Conservation (phyloP, 2,329 filamentous ascomycete species). For the Ophiostoma piceae region DNA sequence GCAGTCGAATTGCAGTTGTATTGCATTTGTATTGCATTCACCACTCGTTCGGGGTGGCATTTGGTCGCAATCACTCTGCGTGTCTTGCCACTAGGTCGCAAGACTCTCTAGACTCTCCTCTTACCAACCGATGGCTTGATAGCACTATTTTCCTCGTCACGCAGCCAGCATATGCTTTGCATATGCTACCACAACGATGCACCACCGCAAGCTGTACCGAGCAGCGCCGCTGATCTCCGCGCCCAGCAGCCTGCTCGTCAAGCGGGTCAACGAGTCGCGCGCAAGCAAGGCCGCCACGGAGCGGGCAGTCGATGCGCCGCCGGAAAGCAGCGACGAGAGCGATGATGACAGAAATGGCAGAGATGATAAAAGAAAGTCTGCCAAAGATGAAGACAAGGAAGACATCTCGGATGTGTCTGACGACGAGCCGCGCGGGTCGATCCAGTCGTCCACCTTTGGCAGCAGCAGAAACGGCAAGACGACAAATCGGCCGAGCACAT, state of each 20-base stretch:
- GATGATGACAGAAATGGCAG: background rate
- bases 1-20: background rate
- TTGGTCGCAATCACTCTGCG: no score
- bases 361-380: background rate
- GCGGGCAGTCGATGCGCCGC: constrained; percentile 25
- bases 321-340: constrained; percentile 26
- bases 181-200: background rate
- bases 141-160: no score
- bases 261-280: background rate
- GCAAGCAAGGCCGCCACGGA: constrained; percentile 5
- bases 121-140: background rate
- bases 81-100: no score
- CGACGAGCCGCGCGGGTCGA: constrained; percentile 20
- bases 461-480: constrained; percentile 18
- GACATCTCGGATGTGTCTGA: constrained; percentile 19
- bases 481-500: background rate
- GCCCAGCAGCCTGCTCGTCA: constrained; percentile 6
- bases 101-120: no score
- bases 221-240: background rate
- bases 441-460: constrained; percentile 7
- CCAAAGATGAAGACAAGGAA: background rate
- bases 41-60: background rate
- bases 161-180: no score
- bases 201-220: background rate
- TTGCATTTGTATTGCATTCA: background rate